A percentile compares a stretch with the other conserved stretches of the same genome.
Conservation (phyloP, 495 filamentous ascomycete genomes). For the Talaromyces thailandensis region DNA sequence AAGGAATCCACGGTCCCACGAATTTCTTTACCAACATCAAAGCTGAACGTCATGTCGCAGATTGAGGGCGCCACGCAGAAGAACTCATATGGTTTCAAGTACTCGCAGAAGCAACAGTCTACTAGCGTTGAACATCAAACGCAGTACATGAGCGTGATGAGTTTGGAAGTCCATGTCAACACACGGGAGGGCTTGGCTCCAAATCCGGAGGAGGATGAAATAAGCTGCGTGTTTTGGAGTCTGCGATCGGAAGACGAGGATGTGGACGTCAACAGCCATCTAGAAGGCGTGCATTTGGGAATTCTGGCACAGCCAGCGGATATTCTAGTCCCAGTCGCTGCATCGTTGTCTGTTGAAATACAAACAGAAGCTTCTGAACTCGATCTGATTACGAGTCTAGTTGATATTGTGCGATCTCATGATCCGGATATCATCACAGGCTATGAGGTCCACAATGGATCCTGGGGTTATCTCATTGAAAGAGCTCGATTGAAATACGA, state of each 20-base stretch:
- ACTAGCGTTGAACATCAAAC: slow-evolving; percentile 75
- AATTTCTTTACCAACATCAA: slow-evolving; percentile 9
- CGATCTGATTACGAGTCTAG: slow-evolving; percentile 69
- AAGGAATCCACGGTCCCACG: background rate
- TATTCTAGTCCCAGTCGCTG: slow-evolving; percentile 19
- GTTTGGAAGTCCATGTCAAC: slow-evolving; percentile 91
- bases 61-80: slow-evolving; percentile 85
- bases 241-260: slow-evolving; percentile 62
- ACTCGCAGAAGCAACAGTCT: slow-evolving; percentile 67
- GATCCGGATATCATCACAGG: slow-evolving; percentile 94
- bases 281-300: slow-evolving; percentile 52
- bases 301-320: slow-evolving; percentile 36
- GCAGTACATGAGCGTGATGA: slow-evolving; percentile 96
- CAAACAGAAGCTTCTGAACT: slow-evolving; percentile 72
- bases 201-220: slow-evolving; percentile 83
- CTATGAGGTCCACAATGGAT: slow-evolving; percentile 87
- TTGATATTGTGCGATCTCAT: slow-evolving; percentile 73
- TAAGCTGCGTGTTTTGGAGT: slow-evolving; percentile 89
- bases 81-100: slow-evolving; percentile 77
- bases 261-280: slow-evolving; percentile 40
- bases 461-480: slow-evolving; percentile 94
- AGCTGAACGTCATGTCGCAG: slow-evolving; percentile 55
- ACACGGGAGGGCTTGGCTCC: slow-evolving; percentile 71
- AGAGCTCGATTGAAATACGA: slow-evolving; percentile 79
- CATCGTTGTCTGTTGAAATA: slow-evolving; percentile 47